Conservation (phyloP, 495 filamentous ascomycete species). For the Pseudoneurospora amorphoporcata region DNA sequence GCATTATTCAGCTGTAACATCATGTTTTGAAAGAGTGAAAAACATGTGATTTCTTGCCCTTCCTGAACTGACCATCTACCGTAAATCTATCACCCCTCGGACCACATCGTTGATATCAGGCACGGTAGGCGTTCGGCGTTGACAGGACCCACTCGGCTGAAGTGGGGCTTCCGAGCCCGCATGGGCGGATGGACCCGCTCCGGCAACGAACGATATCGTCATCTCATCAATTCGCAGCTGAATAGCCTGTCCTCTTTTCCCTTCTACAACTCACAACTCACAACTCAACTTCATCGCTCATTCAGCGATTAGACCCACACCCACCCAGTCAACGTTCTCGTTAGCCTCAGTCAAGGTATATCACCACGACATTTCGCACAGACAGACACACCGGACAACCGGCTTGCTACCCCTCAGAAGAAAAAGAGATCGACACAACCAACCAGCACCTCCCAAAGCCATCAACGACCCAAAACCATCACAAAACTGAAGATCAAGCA, state of each 20-base stretch:
- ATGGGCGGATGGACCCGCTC: neutral
- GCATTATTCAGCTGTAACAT: neutral
- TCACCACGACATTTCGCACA: neutral
- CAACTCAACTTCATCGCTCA: neutral
- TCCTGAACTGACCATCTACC: too few species aligned
- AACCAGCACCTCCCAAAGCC: too few species aligned
- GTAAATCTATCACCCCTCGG: too few species aligned
- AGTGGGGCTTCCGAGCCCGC: neutral
- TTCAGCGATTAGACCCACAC: neutral
- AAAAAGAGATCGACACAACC: neutral
- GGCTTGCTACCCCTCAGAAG: neutral
- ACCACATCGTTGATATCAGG: too few species aligned
- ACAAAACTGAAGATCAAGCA: neutral
- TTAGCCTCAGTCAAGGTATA: neutral
- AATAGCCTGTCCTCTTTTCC: neutral
- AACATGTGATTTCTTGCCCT: too few species aligned
- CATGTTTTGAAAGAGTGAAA: too few species aligned
- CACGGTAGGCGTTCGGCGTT: too few species aligned
- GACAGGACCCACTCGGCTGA: neutral
- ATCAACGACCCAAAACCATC: neutral
- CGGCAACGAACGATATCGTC: neutral
- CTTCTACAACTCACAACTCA: neutral
- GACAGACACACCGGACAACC: neutral
- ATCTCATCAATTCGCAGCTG: neutral
- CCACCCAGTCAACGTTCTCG: neutral